phyloP scores from a whole-genome alignment of 306 rosid species.

The Abrus pulchellus region DNA sequence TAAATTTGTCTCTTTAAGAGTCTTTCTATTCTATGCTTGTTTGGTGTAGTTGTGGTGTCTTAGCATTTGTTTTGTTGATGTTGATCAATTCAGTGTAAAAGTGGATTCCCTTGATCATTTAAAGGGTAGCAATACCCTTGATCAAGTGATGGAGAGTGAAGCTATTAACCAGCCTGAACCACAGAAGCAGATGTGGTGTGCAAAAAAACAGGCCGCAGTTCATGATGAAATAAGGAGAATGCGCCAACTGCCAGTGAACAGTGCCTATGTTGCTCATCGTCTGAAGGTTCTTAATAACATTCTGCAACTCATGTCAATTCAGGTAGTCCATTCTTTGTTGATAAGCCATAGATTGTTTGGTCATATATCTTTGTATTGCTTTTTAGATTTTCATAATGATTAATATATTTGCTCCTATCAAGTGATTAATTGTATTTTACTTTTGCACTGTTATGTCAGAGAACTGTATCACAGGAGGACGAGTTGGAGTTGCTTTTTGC shows the following conservation, averaged over 20 bases:
- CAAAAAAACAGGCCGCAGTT: slow-evolving; percentile 66
- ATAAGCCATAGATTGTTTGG: background rate
- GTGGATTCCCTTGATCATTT: slow-evolving; percentile 42
- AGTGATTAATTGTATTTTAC: slow-evolving; percentile 24
- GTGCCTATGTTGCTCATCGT: slow-evolving; percentile 77
- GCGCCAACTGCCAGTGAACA: slow-evolving; percentile 67
- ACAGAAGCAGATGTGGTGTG: slow-evolving; percentile 58
- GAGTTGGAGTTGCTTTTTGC: slow-evolving; percentile 90
- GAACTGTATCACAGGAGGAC: slow-evolving; percentile 71
- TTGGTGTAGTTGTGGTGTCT: slow-evolving; percentile 19
- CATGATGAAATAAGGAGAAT: slow-evolving; percentile 69
- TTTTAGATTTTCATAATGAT: slow-evolving; percentile 15
- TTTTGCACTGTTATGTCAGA: slow-evolving; percentile 58
- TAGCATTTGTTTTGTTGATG: slow-evolving; percentile 33
- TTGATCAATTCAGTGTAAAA: slow-evolving; percentile 33
- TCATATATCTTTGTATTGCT: background rate
- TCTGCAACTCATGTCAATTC: slow-evolving; percentile 76
- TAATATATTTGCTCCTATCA: background rate
- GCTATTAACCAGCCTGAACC: slow-evolving; percentile 51
- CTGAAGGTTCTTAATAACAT: slow-evolving; percentile 81
- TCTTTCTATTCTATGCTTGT: slow-evolving; percentile 15
- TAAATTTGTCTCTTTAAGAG: background rate
- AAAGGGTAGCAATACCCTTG: slow-evolving; percentile 46
- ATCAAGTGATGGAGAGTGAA: slow-evolving; percentile 56
- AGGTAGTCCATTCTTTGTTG: slow-evolving; percentile 58